These are phyloP conservation scores for Pichia sp. DNA, from an alignment of 1,139 yeast genomes.

Conservation along the genomic window DNA sequence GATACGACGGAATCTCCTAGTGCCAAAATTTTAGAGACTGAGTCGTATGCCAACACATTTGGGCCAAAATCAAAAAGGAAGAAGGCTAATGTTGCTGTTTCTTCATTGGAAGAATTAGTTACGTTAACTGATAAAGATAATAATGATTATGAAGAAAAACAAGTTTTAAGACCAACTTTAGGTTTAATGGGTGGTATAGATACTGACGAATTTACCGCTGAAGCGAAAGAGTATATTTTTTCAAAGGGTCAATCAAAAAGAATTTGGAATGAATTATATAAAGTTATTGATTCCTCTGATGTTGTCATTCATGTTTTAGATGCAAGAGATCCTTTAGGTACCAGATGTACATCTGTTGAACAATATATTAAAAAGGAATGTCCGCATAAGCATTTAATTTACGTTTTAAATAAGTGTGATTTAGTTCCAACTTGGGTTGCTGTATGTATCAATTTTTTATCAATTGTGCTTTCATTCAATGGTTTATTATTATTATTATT, in stretches of 20 bases:
- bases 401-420: slow-evolving; percentile 94
- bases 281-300: slow-evolving; percentile 95
- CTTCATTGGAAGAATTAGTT: slow-evolving; percentile 79
- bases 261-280: slow-evolving; percentile 96
- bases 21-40: slow-evolving; percentile 81
- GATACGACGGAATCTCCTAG: slow-evolving; percentile 61
- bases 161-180: slow-evolving; percentile 65
- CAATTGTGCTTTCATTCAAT: neutral
- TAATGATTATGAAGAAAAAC: slow-evolving; percentile 61
- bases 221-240: slow-evolving; percentile 92
- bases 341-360: slow-evolving; percentile 90
- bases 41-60: slow-evolving; percentile 72
- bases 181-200: slow-evolving; percentile 71
- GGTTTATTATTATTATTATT: neutral
- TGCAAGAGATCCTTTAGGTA: slow-evolving; percentile 96
- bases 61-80: slow-evolving; percentile 96
- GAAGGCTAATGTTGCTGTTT: slow-evolving; percentile 71
- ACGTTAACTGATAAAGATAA: slow-evolving; percentile 52
- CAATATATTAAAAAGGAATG: slow-evolving; percentile 90
- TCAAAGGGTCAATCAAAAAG: slow-evolving; percentile 96
- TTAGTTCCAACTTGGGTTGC: slow-evolving; percentile 99
- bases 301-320: slow-evolving; percentile 94
- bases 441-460: slow-evolving; percentile 55
- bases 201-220: slow-evolving; percentile 72
- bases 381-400: slow-evolving; percentile 92